Evolutionary conservation across 106 monocot species (phyloP).

Genomic region (Allium fistulosum): DNA sequence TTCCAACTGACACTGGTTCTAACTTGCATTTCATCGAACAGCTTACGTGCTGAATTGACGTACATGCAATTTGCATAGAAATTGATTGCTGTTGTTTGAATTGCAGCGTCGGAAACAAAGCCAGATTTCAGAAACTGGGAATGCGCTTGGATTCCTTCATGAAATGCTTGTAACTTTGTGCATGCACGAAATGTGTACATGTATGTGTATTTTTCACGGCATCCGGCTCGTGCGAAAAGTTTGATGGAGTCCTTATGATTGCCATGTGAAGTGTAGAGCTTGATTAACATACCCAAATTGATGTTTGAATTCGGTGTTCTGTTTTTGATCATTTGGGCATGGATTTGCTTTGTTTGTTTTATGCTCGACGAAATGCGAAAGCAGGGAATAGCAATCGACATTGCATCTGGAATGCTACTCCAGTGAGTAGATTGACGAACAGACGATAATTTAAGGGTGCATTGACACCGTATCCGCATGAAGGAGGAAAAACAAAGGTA

Average conservation of each 20-base stretch:
- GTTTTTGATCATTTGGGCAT: constrained; percentile 30
- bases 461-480: too few relatives aligned
- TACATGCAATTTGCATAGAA: constrained; percentile 27
- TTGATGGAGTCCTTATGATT: constrained; percentile 8
- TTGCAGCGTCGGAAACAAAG: constrained; percentile 3
- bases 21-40: constrained; percentile 37
- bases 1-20: constrained; percentile 21
- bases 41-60: constrained; percentile 4
- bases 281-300: constrained; percentile 14
- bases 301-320: background rate
- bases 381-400: background rate
- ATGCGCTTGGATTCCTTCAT: constrained; percentile 17
- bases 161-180: constrained; percentile 5
- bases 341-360: constrained; percentile 27
- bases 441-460: too few relatives aligned
- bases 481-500: too few relatives aligned
- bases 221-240: constrained; percentile 6
- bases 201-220: constrained; percentile 8
- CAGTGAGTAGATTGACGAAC: too few relatives aligned
- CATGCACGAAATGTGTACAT: constrained; percentile 21
- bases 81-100: constrained; percentile 23
- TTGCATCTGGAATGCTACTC: too few relatives aligned
- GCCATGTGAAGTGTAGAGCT: constrained; percentile 8
- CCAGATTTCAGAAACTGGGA: constrained; percentile 15
- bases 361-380: constrained; percentile 4